Conservation (phyloP, 2,329 filamentous ascomycete species). For the Sphaerulina populicola region DNA sequence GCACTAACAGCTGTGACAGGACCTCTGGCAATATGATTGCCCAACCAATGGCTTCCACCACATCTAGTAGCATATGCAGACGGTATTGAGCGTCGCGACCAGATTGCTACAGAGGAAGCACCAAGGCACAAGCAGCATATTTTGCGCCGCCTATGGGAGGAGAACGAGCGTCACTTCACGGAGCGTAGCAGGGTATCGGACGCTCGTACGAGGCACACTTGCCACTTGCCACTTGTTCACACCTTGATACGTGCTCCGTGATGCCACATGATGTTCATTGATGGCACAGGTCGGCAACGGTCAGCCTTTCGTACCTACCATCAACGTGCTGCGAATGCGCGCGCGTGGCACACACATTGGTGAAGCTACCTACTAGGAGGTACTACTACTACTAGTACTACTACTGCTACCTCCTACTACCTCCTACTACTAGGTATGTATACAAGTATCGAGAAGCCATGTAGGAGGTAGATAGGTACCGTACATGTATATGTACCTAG, state of each 20-base stretch:
- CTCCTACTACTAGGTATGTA: too few relatives aligned
- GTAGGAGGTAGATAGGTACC: too few relatives aligned
- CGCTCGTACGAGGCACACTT: neutral
- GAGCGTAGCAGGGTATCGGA: neutral
- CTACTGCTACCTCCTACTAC: too few relatives aligned
- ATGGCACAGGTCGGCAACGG: neutral
- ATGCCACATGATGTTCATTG: neutral
- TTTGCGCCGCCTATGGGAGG: neutral
- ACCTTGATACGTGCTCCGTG: neutral
- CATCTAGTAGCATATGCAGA: neutral
- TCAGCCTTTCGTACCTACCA: neutral
- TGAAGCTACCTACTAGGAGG: neutral
- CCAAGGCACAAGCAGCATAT: neutral
- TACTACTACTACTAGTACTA: neutral
- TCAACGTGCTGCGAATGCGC: neutral
- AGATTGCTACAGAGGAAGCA: neutral
- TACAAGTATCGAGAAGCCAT: neutral
- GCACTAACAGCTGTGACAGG: neutral
- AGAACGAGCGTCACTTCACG: neutral
- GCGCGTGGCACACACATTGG: neutral
- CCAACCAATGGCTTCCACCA: neutral
- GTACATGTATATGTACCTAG: too few relatives aligned
- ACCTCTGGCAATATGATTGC: neutral
- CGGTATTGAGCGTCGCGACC: neutral
- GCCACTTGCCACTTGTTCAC: neutral